Conservation (phyloP, 768 basidiomycete genomes). For the Clavulina sp. region DNA sequence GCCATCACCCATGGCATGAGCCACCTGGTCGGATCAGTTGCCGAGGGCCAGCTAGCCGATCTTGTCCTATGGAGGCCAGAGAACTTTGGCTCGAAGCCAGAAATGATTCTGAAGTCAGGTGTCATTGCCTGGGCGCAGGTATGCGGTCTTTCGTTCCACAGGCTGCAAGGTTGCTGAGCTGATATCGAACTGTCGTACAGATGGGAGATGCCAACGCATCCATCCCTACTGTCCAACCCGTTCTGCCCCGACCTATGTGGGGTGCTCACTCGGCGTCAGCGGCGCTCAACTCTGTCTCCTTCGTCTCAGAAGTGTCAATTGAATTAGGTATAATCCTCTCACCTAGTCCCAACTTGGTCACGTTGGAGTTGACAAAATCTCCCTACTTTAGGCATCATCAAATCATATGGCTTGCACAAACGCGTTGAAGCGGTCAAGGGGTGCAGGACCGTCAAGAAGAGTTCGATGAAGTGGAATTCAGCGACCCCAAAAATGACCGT, state of each 20-base stretch:
- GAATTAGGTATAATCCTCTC: constrained; percentile 20
- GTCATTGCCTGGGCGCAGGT: constrained; percentile 85
- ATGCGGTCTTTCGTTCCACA: constrained; percentile 12
- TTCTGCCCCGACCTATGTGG: constrained; percentile 86
- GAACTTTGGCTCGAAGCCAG: constrained; percentile 81
- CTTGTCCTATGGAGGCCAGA: constrained; percentile 92
- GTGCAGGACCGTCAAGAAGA: constrained; percentile 64
- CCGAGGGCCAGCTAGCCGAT: constrained; percentile 72
- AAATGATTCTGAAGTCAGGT: constrained; percentile 90
- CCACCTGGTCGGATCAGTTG: constrained; percentile 70
- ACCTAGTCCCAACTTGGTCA: background rate
- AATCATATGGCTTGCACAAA: constrained; percentile 54
- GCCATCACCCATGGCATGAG: constrained; percentile 90
- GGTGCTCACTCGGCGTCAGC: constrained; percentile 61
- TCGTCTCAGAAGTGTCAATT: constrained; percentile 66
- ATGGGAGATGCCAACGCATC: constrained; percentile 96
- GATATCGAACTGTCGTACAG: constrained; percentile 21
- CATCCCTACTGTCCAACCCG: constrained; percentile 89
- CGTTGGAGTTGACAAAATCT: background rate
- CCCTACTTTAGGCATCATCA: constrained; percentile 32
- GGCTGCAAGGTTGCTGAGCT: background rate
- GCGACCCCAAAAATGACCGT: constrained; percentile 68
- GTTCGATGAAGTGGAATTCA: constrained; percentile 88
- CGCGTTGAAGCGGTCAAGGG: constrained; percentile 52
- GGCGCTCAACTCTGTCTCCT: constrained; percentile 67